Base-by-base conservation (phyloP, 1,284 basidiomycete species). In the Coniferiporia weirii region DNA sequence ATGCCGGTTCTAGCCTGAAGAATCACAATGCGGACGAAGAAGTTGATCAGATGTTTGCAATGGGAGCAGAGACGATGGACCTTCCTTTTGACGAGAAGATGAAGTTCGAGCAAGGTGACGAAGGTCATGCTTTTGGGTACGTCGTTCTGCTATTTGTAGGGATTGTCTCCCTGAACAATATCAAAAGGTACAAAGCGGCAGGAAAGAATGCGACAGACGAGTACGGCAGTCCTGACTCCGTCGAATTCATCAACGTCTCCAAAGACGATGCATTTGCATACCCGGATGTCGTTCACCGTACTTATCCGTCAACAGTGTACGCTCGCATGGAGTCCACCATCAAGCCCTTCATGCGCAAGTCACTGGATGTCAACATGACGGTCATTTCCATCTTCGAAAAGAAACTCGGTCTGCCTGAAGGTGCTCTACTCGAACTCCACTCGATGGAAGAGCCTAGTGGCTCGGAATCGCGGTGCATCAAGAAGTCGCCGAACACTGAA, bases 201-300 rank as follows among this genome's bases (percentile, higher is more conserved):
- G 87, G 86, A 1, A 79, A 79, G 0, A 83, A 79, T 58, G 83
- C 81, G n/a, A 79, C 84, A 4, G 82, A 89, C 65, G 79, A 81
- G 17, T 75, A 74, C 13, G 85, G 86, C 46, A 66, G 70, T 36
- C 62, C 69, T 8, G 85, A 88, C 67, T 79, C 77, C 0, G 76
- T 79, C 12, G 84, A 88, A 65, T 87, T 86, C 69, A 73, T 88
- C 62, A 87, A 88, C 65, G 70, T 88, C 27, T 72, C 86, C 0
- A 84, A 85, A 66, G 84, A 89, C 65, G 86, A 89, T 62, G 81
- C 75, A 0, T 66, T 87, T 0, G 75, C 81, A 0, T 87, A 76
- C 71, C 85, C 85, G 0, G 63, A 69, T 1, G 70, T 76, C 22
- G 75, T 73, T 5, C 76, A 80, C 40, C 78, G 84, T 15, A 72